Base-by-base conservation (phyloP, 306 rosid species). In the Vachellia pachyceras region DNA sequence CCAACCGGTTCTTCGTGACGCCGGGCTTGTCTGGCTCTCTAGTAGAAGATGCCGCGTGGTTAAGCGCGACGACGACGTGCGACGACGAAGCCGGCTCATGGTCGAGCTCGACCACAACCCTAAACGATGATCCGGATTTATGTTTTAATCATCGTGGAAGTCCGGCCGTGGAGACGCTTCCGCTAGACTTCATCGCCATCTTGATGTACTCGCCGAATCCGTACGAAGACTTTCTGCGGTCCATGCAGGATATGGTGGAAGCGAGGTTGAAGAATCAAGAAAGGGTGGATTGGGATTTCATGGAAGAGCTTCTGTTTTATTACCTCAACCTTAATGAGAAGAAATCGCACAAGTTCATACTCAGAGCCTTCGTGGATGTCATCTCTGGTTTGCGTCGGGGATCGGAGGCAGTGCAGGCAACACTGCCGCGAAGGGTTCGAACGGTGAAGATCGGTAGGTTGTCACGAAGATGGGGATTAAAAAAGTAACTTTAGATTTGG, bases 221-320 rank as follows among this genome's bases (percentile, higher is more conserved):
- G 1, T 67, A 67, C 13, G 84, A 89, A 2, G 94, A 95, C 11
- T 92, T 95, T 20, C 86, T 80, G 17, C 72, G 58, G 10, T 93
- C 98, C 23, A 95, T 95, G 97, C 75, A 78, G 7, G 87, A 86
- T 18, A 68, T 91, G 83, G 86, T 92, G n/a, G 92, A 92, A 42
- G 84, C 79, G 0, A 87, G 89, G 7, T 3, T 76, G 55, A 84
- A 70, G 17, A 81, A 85, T 8, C 36, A 83, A 3, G 88, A 83
- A 65, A 73, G 18, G 14, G 89, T 95, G 5, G 97, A 95, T 67
- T 95, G 98, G 97, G 89, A 86, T 47, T 95, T 92, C 87, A 84
- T 92, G 97, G 90, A 89, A 40, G 95, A 95, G 80, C 90, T 95
- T 72, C 76, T 95, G 79, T 88, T 90, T 65, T 80, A 84, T 64